Evolutionary conservation across 257 asterid species (phyloP), one percentile per base, ranked within the genome.

Genomic region (Gentiana dahurica): DNA sequence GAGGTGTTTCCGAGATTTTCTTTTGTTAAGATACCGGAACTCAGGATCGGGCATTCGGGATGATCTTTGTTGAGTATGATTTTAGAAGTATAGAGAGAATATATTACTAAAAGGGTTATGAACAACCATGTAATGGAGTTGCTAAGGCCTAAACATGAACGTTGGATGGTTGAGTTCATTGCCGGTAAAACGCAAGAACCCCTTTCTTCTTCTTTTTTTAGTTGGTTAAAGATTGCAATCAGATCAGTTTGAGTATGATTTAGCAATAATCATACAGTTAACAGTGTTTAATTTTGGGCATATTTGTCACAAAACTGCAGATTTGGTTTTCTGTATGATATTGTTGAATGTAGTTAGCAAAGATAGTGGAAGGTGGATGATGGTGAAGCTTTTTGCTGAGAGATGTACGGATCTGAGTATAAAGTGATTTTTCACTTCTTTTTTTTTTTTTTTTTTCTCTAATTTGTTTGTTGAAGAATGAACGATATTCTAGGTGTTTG

Each of bases 11-110:
- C 57, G 12, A 78, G 36, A 38, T 63, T 63, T 12, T 73, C 57
- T 35, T 47, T 69, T 13, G 59, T n/a, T 1, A 76, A 60, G 34
- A 69, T 15, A 8, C 52, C 67, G 37, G 65, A 33, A 5, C 54
- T 24, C 8, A 62, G 56, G 9, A 63, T 59, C 7, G 59, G 54
- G 24, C 73, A 68, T 1, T 65, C 49, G 24, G 65, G 58, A 11
- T 44, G 46, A 56, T 68, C 51, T 51, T 72, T 75, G 39, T 51
- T 63, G 73, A 85, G 73, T 41, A 81, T 35, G 66, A 77, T 8
- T 5, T 62, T 72, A 51, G 85, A 79, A 54, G 88, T 70, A 72
- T 79, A 82, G 12, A 81, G 64, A 53, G 66, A 63, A 54, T 82
- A 85, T 58, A 79, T 53, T 32, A 75, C 24, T 34, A 80, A 58